Conservation (phyloP, 2,329 filamentous ascomycete genomes). For the Calonectria montana region DNA sequence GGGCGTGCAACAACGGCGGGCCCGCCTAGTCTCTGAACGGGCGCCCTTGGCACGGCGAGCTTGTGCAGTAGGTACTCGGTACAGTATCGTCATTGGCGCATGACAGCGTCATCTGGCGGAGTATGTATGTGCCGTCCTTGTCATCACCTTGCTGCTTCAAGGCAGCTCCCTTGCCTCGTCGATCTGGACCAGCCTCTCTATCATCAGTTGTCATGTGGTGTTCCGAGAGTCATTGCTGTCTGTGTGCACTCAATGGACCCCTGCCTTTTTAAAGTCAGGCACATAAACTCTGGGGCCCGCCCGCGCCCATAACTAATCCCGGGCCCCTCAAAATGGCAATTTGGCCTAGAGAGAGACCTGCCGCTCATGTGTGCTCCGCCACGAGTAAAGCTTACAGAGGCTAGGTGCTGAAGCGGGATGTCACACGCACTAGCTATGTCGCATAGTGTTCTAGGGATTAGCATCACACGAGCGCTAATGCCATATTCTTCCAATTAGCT, state of each 20-base stretch:
- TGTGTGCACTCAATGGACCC: background rate
- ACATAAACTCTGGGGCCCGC: background rate
- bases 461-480: background rate
- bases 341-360: background rate
- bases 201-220: background rate
- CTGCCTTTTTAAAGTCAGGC: background rate
- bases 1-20: background rate
- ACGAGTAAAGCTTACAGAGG: background rate
- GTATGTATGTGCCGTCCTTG: background rate
- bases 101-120: background rate
- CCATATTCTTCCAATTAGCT: background rate
- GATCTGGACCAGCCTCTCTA: background rate
- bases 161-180: background rate
- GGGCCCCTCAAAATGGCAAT: background rate
- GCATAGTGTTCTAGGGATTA: background rate
- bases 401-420: background rate
- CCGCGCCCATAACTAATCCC: background rate
- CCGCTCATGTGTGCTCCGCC: background rate
- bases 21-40: background rate
- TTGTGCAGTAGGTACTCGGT: too few relatives aligned
- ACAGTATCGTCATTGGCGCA: background rate
- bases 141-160: background rate
- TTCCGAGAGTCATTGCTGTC: background rate
- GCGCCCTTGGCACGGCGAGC: background rate
- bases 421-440: background rate